A percentile compares a stretch with the other conserved stretches of the same genome.
Conservation (phyloP, 2,329 filamentous ascomycete species). For the Botryotinia narcissicola region DNA sequence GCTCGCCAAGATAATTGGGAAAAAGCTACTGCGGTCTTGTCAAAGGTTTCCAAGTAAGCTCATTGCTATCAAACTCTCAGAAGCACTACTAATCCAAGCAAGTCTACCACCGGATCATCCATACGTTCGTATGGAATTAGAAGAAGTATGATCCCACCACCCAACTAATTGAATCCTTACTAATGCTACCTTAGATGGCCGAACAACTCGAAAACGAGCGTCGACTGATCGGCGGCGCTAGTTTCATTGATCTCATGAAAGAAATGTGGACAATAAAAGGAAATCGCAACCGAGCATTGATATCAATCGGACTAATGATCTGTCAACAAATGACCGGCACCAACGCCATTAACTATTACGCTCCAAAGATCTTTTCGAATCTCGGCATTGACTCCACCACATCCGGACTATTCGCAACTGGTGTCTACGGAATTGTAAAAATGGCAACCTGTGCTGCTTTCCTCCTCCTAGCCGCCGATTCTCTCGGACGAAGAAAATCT, state of each 20-base stretch:
- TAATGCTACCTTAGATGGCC: constrained; percentile 38
- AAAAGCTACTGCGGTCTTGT: constrained; percentile 54
- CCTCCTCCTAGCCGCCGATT: constrained; percentile 66
- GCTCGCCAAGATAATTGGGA: constrained; percentile 69
- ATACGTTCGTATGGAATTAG: constrained; percentile 52
- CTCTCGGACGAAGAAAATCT: constrained; percentile 56
- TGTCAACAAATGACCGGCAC: constrained; percentile 61
- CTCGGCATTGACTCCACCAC: constrained; percentile 58
- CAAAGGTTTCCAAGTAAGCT: constrained; percentile 44
- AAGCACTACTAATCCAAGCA: constrained; percentile 44
- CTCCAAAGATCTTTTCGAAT: constrained; percentile 65
- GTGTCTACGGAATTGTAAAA: constrained; percentile 72
- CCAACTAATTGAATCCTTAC: not conserved
- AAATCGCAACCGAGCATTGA: constrained; percentile 62
- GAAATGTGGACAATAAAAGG: constrained; percentile 59
- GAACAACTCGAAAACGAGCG: constrained; percentile 49
- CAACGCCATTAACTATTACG: constrained; percentile 52
- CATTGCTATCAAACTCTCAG: not conserved
- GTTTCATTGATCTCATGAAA: constrained; percentile 51
- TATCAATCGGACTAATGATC: constrained; percentile 62
- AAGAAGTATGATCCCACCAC: constrained; percentile 44
- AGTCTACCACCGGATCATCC: constrained; percentile 51
- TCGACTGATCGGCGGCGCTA: constrained; percentile 48
- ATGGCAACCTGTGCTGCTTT: constrained; percentile 62
- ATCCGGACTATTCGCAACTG: constrained; percentile 67